These are phyloP conservation scores for Amaranthus cruentus DNA, from an alignment of 148 eudicot genomes.

Conservation along the genomic window DNA sequence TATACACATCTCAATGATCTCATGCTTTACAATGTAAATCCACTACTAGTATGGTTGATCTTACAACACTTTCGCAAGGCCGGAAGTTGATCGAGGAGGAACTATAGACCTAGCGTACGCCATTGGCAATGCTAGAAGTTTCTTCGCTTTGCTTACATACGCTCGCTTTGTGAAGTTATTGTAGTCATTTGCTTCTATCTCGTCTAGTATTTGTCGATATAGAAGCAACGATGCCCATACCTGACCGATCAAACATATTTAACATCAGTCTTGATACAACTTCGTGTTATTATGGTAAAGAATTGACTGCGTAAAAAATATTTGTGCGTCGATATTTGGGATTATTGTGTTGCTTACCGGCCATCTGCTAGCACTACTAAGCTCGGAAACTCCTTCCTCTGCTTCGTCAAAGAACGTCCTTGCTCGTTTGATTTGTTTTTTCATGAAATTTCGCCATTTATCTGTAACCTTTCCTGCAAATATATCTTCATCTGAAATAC, in stretches of 20 bases:
- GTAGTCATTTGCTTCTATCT: slow-evolving; percentile 93
- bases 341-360: slow-evolving; percentile 49
- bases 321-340: no score
- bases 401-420: slow-evolving; percentile 90
- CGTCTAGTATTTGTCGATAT: slow-evolving; percentile 83
- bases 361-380: slow-evolving; percentile 90
- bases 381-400: slow-evolving; percentile 81
- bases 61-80: slow-evolving; percentile 40
- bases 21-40: slow-evolving; percentile 20
- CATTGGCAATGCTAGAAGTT: slow-evolving; percentile 66
- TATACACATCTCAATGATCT: slow-evolving; percentile 4
- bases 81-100: slow-evolving; percentile 39
- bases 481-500: slow-evolving; percentile 93
- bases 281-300: no score
- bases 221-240: slow-evolving; percentile 92
- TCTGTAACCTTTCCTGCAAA: slow-evolving; percentile 88
- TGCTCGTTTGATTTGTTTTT: slow-evolving; percentile 85
- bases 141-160: slow-evolving; percentile 84
- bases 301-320: no score
- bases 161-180: slow-evolving; percentile 91
- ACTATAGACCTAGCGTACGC: slow-evolving; percentile 69
- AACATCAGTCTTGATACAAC: not conserved
- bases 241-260: slow-evolving; percentile 30
- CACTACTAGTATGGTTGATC: not conserved
- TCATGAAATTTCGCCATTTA: slow-evolving; percentile 93